Base-by-base conservation (phyloP, 805 yeast genomes). In the Scheffersomyces lignosus region DNA sequence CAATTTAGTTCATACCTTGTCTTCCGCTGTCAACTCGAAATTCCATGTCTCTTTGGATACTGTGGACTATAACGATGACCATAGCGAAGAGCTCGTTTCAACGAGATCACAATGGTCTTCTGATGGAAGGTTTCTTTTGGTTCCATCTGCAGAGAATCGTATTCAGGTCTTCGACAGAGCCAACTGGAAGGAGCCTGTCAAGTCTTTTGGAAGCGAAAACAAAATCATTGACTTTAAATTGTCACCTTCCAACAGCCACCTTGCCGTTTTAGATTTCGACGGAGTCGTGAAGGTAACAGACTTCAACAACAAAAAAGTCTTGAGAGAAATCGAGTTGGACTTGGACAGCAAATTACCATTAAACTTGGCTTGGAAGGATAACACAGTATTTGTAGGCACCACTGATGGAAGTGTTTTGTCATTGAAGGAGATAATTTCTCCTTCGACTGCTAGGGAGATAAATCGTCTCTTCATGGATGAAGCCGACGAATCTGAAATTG, bases 21-120 rank as follows among this genome's bases (percentile, higher is more conserved):
- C 58, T 1, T 61, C 60, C 25, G 59, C 67, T 18, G 54, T 80
- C 62, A 66, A 69, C 0, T 51, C 57, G 28, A 71, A 66, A 31
- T 48, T 58, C 8, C 37, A 53, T 36, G 54, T 61, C 8, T 61
- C 69, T 4, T 50, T 56, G 34, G 68, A 60, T 22, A 51, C 47
- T 14, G 53, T 70, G 29, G 70, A 71, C 28, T 72, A 48, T 43
- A 56, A 48, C 10, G 66, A 56, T 7, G 81, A 75, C 30, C 70
- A 71, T 32, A 55, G 59, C 3, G 73, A 67, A 3, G 73, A 65
- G 49, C 59, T 75, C 29, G 54, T 75, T 1, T 62, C 81, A 17
- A 71, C 86, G 0, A 73, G 73, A 28, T 71, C 80, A 2, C 76
- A 74, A 25, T 88, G 96, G 96, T 77, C 80, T 38, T 77, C 83